Evolutionary conservation across 2,329 filamentous ascomycete genomes (phyloP), one percentile per base, ranked within the genome.

Genomic region (Coccinonectria pachysandricola): DNA sequence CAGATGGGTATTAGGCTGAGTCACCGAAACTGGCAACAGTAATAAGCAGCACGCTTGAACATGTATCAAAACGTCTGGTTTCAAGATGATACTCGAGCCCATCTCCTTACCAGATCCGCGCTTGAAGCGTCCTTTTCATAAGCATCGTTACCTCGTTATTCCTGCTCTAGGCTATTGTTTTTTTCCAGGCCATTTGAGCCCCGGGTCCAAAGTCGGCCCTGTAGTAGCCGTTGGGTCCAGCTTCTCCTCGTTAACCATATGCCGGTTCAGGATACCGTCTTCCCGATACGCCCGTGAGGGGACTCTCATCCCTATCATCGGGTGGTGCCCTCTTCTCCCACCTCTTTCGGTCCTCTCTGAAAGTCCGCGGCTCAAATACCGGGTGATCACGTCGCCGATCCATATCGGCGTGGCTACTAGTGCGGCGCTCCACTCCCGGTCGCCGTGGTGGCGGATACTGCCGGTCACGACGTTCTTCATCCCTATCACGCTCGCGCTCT

Each of bases 341-440:
- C 23, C 53, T 55, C 34, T 51, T 53, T 12, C 50, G 46, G 4
- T 57, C 48, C 7, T 54, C 45, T 28, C 48, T 44, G 8, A 49
- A 33, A 10, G 48, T 40, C 22, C 52, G 47, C 10, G 41, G 24
- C 18, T 61, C 56, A 39, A 53, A 53, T 6, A 48, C 40, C 6
- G 42, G 41, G 27, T 49, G 42, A 11, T 56, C 54, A 8, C 56
- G 49, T 22, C 56, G 48, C 12, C 63, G 52, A 32, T 66, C 64
- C 17, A 59, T 49, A 32, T 68, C 64, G 13, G 62, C 60, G 32
- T 67, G 64, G 38, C 64, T 68, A 46, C 64, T 66, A 3, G 64
- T 62, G 22, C 65, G 50, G 23, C 62, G 52, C 15, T 57, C 48
- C 9, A 50, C 40, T 2, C 61, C 60, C 2, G 60, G 54, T n/a